A percentile compares a stretch with the other conserved stretches of the same genome.
These are phyloP conservation scores for Solanum rostratum DNA, from an alignment of 257 asterid genomes.

Conservation along the genomic window DNA sequence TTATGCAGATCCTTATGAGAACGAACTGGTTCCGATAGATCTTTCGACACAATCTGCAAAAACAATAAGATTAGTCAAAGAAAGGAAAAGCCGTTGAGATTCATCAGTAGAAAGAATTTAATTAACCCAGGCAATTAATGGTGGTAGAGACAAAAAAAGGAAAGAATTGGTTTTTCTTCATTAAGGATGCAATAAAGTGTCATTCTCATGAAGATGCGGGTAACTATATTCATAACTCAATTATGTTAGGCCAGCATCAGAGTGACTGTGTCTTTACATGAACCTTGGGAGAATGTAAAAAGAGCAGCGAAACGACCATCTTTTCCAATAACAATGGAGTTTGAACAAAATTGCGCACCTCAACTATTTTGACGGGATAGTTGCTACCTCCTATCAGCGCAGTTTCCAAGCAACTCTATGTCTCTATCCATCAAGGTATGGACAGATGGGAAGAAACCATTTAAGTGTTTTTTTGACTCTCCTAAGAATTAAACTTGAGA, in stretches of 20 bases:
- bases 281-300: background rate
- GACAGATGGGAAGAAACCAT: background rate
- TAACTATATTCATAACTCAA: background rate
- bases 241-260: background rate
- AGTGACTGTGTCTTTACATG: background rate
- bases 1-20: slow-evolving; percentile 97
- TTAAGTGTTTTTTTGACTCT: background rate
- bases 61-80: background rate
- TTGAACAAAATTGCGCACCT: background rate
- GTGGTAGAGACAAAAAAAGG: background rate
- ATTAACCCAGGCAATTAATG: background rate
- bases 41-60: slow-evolving; percentile 85
- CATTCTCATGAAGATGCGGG: background rate
- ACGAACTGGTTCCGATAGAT: slow-evolving; percentile 90
- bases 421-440: background rate
- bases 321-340: background rate
- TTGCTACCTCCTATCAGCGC: background rate
- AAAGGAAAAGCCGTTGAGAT: background rate
- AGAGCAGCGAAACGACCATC: background rate
- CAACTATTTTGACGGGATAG: background rate
- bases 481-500: background rate
- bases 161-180: background rate
- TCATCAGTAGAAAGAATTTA: background rate
- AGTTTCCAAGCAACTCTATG: background rate
- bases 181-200: background rate